Conservation (phyloP, 108 stramenopile species). For the Epipyxis sp. region DNA sequence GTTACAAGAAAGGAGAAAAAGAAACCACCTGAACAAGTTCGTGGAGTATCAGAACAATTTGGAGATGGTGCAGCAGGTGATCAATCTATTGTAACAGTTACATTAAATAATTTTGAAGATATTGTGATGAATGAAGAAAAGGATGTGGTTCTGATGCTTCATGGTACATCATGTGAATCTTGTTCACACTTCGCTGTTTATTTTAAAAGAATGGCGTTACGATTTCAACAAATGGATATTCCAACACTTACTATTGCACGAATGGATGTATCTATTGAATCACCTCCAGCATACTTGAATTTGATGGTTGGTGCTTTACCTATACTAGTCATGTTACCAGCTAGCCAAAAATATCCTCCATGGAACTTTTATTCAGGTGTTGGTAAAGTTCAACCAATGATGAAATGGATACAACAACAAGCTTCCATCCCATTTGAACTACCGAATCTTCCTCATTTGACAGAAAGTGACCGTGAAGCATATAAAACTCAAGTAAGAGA, state of each 20-base stretch:
- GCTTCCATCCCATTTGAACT: conserved; percentile 46
- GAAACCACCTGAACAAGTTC: conserved; percentile 13
- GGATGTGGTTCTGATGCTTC: conserved; percentile 47
- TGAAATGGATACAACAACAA: conserved; percentile 44
- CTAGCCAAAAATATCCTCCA: conserved; percentile 38
- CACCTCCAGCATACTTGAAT: conserved; percentile 37
- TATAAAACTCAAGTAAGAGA: conserved; percentile 35
- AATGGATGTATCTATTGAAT: conserved; percentile 44
- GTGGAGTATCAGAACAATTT: conserved; percentile 49
- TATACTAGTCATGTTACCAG: conserved; percentile 39
- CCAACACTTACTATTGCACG: conserved; percentile 31
- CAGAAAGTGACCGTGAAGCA: conserved; percentile 24
- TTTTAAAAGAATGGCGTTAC: conserved; percentile 47
- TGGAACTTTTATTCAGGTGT: conserved; percentile 44
- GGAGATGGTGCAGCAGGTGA: conserved; percentile 26
- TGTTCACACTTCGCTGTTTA: conserved; percentile 48
- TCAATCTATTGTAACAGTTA: conserved; percentile 42
- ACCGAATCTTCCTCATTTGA: conserved; percentile 42
- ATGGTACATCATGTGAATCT: conserved; percentile 42
- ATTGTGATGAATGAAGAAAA: conserved; percentile 43
- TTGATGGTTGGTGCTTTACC: conserved; percentile 38
- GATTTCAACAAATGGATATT: conserved; percentile 41
- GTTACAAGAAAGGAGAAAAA: conserved; percentile 27
- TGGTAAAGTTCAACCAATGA: conserved; percentile 46
- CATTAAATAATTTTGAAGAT: conserved; percentile 31